Evolutionary conservation across 495 filamentous ascomycete species (phyloP).

Genomic region (Acidiella bohemica): DNA sequence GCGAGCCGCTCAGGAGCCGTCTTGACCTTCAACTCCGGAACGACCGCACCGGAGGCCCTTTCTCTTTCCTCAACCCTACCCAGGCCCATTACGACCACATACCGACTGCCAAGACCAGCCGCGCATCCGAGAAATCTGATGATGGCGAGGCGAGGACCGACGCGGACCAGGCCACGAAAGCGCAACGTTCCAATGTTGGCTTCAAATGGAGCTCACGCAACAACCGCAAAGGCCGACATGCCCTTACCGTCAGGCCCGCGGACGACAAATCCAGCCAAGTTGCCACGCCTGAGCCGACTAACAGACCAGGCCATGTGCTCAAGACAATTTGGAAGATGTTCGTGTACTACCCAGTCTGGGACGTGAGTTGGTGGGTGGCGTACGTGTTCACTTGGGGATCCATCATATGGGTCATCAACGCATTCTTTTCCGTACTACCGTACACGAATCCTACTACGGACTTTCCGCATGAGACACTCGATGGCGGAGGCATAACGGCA

Average conservation of each 20-base stretch:
- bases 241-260: conserved; percentile 33
- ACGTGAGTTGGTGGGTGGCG: conserved; percentile 56
- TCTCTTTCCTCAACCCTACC: conserved; percentile 41
- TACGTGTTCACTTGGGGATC: conserved; percentile 51
- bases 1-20: conserved; percentile 19
- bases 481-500: conserved; percentile 48
- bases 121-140: neutral
- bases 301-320: conserved; percentile 28
- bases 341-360: conserved; percentile 48
- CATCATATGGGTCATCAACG: conserved; percentile 53
- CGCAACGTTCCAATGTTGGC: conserved; percentile 17
- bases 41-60: conserved; percentile 27
- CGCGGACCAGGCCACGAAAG: conserved; percentile 8
- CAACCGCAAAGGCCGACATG: conserved; percentile 57
- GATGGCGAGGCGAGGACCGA: neutral
- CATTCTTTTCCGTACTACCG: conserved; percentile 54
- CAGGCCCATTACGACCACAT: conserved; percentile 25
- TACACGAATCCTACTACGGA: conserved; percentile 38
- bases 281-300: conserved; percentile 34
- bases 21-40: conserved; percentile 17
- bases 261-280: conserved; percentile 21
- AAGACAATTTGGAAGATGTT: conserved; percentile 43
- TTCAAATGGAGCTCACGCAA: conserved; percentile 52
- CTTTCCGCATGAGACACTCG: conserved; percentile 39
- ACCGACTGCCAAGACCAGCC: conserved; percentile 14